phyloP scores from a whole-genome alignment of 1,139 yeast genomes.

The Groenewaldozyma sp. region DNA sequence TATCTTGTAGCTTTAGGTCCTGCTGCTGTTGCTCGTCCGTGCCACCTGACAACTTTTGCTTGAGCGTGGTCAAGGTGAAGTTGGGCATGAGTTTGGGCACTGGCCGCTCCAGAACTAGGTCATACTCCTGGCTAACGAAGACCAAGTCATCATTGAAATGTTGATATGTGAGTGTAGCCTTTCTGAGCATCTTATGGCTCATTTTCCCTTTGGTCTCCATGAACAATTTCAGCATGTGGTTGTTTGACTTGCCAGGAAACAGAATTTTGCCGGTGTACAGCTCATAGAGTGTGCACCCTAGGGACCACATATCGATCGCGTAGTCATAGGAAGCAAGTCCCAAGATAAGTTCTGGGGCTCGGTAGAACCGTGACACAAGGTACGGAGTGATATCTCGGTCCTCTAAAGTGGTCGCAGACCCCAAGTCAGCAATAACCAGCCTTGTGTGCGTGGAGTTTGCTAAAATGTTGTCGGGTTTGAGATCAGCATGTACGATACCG shows the following conservation, averaged over 20 bases:
- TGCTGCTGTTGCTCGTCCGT: constrained; percentile 3
- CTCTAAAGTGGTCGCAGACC: constrained; percentile 70
- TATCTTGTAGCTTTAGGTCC: constrained; percentile 11
- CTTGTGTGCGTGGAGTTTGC: constrained; percentile 74
- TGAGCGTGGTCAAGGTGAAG: constrained; percentile 14
- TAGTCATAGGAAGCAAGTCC: constrained; percentile 87
- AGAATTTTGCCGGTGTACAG: constrained; percentile 73
- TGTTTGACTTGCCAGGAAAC: constrained; percentile 58
- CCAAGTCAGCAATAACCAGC: constrained; percentile 81
- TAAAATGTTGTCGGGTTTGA: constrained; percentile 81
- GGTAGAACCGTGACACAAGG: constrained; percentile 76
- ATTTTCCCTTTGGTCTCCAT: constrained; percentile 29
- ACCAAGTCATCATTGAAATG: constrained; percentile 27
- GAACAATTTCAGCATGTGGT: constrained; percentile 28
- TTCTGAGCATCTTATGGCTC: constrained; percentile 25
- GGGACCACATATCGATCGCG: constrained; percentile 81
- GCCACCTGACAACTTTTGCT: constrained; percentile 12
- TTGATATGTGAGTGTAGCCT: constrained; percentile 22
- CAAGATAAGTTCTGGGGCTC: constrained; percentile 86
- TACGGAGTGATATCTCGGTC: constrained; percentile 73
- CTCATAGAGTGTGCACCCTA: constrained; percentile 88
- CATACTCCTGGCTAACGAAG: constrained; percentile 22
- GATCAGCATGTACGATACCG: constrained; percentile 76
- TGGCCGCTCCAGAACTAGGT: constrained; percentile 22
- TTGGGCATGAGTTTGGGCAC: constrained; percentile 16